Evolutionary conservation across 2,329 filamentous ascomycete species (phyloP).

Genomic region (Penicillium glabrum): DNA sequence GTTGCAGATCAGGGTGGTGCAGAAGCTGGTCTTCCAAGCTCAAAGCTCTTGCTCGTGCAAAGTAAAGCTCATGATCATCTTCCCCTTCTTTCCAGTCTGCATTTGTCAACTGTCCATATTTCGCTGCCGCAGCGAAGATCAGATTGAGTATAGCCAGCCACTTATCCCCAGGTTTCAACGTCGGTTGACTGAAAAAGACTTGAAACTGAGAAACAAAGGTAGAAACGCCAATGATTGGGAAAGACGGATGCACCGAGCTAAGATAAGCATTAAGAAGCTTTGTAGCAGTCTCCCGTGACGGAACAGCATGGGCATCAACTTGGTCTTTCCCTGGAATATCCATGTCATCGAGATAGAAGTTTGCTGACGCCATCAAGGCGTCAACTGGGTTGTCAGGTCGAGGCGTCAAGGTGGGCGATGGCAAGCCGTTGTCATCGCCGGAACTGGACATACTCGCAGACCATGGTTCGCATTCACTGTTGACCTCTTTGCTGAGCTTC

Average conservation of each 20-base stretch:
- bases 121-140: constrained; percentile 45
- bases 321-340: constrained; percentile 36
- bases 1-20: constrained; percentile 43
- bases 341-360: constrained; percentile 43
- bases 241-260: constrained; percentile 44
- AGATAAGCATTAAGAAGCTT: constrained; percentile 44
- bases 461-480: constrained; percentile 22
- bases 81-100: constrained; percentile 38
- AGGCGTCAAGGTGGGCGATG: constrained; percentile 29
- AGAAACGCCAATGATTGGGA: constrained; percentile 44
- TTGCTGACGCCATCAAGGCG: constrained; percentile 30
- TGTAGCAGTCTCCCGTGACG: constrained; percentile 37
- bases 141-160: constrained; percentile 48
- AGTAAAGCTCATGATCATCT: constrained; percentile 42
- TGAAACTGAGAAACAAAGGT: constrained; percentile 45
- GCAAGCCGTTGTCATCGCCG: constrained; percentile 23
- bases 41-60: constrained; percentile 40
- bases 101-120: constrained; percentile 39
- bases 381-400: constrained; percentile 23
- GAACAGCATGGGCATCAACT: constrained; percentile 38
- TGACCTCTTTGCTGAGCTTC: constrained; percentile 36
- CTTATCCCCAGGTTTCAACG: constrained; percentile 38
- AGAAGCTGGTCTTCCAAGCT: constrained; percentile 41
- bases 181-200: constrained; percentile 35
- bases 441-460: constrained; percentile 14